Percentiles rank a stretch among this genome's conserved stretches.
phyloP scores from a whole-genome alignment of 2,329 filamentous ascomycete genomes.

The Fusarium nanum region DNA sequence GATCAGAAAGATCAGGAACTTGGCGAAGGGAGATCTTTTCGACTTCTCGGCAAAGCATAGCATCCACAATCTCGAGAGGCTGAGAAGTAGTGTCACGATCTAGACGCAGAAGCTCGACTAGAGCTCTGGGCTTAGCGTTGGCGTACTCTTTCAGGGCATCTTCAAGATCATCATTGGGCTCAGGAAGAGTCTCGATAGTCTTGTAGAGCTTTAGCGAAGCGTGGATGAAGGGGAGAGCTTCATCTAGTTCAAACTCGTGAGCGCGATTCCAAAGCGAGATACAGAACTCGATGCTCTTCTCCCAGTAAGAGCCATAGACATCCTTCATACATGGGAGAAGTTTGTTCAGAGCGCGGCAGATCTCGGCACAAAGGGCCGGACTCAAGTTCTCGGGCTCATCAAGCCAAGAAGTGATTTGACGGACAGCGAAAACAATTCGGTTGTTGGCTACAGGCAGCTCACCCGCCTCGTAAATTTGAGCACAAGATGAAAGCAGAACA shows the following conservation, averaged over 20 bases:
- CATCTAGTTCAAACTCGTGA: conserved; percentile 56
- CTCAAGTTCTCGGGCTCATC: conserved; percentile 61
- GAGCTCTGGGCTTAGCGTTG: conserved; percentile 64
- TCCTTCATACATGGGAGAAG: conserved; percentile 81
- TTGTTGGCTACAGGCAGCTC: conserved; percentile 71
- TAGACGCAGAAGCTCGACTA: conserved; percentile 73
- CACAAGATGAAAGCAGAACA: conserved; percentile 65
- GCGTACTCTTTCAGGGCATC: conserved; percentile 76
- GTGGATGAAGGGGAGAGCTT: conserved; percentile 72
- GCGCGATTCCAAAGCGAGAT: conserved; percentile 67
- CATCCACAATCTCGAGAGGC: conserved; percentile 80
- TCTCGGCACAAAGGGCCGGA: conserved; percentile 59
- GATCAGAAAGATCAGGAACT: conserved; percentile 71
- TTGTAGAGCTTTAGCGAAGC: conserved; percentile 78
- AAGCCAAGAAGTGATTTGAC: conserved; percentile 80
- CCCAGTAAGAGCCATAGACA: conserved; percentile 92
- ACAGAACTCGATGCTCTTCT: conserved; percentile 70
- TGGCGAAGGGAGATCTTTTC: conserved; percentile 71
- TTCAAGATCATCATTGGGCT: conserved; percentile 86
- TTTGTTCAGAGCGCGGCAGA: conserved; percentile 66
- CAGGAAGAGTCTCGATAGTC: conserved; percentile 71
- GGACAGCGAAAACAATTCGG: conserved; percentile 83
- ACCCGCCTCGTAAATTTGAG: conserved; percentile 63
- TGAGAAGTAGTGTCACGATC: conserved; percentile 63
- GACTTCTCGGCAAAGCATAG: conserved; percentile 76